Evolutionary conservation across 805 yeast species (phyloP).

Genomic region (Sugiyamaella floridensis): DNA sequence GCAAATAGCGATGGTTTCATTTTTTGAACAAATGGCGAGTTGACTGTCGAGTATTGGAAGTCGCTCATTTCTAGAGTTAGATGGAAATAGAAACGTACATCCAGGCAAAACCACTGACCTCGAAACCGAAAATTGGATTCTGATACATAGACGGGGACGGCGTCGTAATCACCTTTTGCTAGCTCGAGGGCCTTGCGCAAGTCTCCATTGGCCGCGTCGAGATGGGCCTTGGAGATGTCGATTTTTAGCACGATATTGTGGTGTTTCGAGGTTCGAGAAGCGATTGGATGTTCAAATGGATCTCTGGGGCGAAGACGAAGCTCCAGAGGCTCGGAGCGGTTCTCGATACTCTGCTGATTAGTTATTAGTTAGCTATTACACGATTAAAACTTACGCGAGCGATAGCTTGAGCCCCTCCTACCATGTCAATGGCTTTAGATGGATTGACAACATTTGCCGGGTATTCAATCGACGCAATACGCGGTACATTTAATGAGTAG

Average conservation of each 20-base stretch:
- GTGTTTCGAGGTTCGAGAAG: slow-evolving; percentile 24
- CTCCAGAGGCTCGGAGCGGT: slow-evolving; percentile 29
- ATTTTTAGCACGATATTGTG: slow-evolving; percentile 30
- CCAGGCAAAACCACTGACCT: neutral
- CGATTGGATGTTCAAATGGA: slow-evolving; percentile 44
- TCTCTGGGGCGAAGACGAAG: slow-evolving; percentile 32
- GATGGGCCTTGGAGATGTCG: slow-evolving; percentile 25
- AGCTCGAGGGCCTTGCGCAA: slow-evolving; percentile 54
- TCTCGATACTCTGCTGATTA: slow-evolving; percentile 25
- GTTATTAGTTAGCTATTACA: neutral
- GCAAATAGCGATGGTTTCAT: slow-evolving; percentile 37
- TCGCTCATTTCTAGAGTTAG: slow-evolving; percentile 60
- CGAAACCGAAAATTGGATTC: slow-evolving; percentile 69
- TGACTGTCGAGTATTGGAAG: slow-evolving; percentile 65
- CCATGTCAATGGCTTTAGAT: slow-evolving; percentile 37
- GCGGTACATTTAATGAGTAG: slow-evolving; percentile 65
- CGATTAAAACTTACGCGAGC: slow-evolving; percentile 17
- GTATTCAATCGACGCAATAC: slow-evolving; percentile 66
- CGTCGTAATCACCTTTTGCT: slow-evolving; percentile 45
- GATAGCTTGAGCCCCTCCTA: slow-evolving; percentile 44
- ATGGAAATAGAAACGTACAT: neutral
- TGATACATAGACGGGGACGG: slow-evolving; percentile 60
- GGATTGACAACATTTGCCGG: slow-evolving; percentile 59
- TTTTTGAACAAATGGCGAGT: slow-evolving; percentile 43
- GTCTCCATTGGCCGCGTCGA: slow-evolving; percentile 33